Evolutionary conservation across 2,329 filamentous ascomycete species (phyloP), one percentile per base, ranked within the genome.

Genomic region (Gliomastix tumulicola): DNA sequence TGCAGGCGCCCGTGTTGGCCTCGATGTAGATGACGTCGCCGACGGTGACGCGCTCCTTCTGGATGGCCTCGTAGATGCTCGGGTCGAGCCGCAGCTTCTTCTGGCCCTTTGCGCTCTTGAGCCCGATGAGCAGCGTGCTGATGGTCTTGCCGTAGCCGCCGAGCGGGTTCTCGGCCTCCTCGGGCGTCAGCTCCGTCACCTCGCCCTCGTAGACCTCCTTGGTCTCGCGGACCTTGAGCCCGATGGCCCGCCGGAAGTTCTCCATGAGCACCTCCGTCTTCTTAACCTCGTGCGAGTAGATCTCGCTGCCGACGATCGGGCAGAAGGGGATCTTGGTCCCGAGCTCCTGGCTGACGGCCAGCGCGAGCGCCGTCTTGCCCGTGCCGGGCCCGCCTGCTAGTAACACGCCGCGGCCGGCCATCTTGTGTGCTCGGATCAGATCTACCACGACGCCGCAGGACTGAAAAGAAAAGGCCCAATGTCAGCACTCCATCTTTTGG

Each of bases 161-260:
- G 30, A 98, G 74, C 19, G 92, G 92, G 62, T 98, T 98, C 69
- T 97, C 92, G 5, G 90, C 86, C 72, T 98, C 92, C 65, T 98
- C 92, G 27, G 92, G 92, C 21, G 90, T 95, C 49, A 98, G 79
- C 63, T 98, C 92, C 47, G 88, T 96, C 39, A 98, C 92, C 66
- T 98, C 92, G 56, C 92, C 92, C 67, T 98, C 92, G 65, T 97
- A 98, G 41, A 98, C 90, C 65, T 98, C 92, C 66, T 98, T 98
- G 36, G 90, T 96, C 72, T 98, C 92, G 54, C 92, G 88, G 48
- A 98, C 92, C 57, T 94, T 89, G 48, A 98, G 74, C 22, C 90
- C 92, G 60, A 98, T 98, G 41, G 92, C 92, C 56, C 92, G 76
- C 58, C 92, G 79, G 63, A 98, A 98, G 69, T 97, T 97, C 73